phyloP scores from a whole-genome alignment of 176 grass and related monocot species.

The Calamus simplicifolius region DNA sequence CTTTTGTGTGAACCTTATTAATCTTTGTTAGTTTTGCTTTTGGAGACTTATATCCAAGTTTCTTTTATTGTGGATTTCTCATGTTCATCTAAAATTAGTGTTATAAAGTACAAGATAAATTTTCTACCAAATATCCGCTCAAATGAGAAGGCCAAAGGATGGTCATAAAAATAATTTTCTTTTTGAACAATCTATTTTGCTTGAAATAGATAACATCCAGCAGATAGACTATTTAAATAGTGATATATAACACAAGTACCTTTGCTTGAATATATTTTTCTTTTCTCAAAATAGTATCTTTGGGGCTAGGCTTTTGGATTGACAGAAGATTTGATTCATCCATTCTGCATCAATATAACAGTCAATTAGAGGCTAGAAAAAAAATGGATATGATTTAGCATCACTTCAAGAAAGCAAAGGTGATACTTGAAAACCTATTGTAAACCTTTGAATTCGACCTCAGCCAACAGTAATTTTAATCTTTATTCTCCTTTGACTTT shows the following conservation, averaged over 20 bases:
- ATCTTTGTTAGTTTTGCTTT: too few species aligned
- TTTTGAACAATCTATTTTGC: too few species aligned
- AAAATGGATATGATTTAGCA: too few species aligned
- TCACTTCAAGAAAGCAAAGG: too few species aligned
- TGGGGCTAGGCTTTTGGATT: slow-evolving; percentile 77
- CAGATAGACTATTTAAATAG: too few species aligned
- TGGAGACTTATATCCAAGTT: too few species aligned
- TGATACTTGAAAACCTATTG: not conserved
- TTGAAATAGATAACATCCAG: too few species aligned
- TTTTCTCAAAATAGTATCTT: slow-evolving; percentile 74
- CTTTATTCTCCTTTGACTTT: not conserved
- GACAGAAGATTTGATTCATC: slow-evolving; percentile 44
- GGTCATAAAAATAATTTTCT: not conserved
- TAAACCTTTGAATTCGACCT: not conserved
- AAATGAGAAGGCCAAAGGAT: not conserved
- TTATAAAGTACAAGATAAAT: too few species aligned
- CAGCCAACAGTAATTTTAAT: not conserved
- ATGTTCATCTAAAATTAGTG: too few species aligned
- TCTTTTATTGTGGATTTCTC: too few species aligned
- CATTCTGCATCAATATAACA: slow-evolving; percentile 37
- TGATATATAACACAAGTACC: slow-evolving; percentile 28
- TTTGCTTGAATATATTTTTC: slow-evolving; percentile 94
- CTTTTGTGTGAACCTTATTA: too few species aligned
- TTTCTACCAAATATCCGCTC: too few species aligned
- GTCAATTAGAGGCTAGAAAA: not conserved